Percentiles rank a stretch among this genome's conserved stretches.
These are phyloP conservation scores for Puccinia polysora DNA, from an alignment of 1,284 basidiomycete genomes.

Conservation along the genomic window DNA sequence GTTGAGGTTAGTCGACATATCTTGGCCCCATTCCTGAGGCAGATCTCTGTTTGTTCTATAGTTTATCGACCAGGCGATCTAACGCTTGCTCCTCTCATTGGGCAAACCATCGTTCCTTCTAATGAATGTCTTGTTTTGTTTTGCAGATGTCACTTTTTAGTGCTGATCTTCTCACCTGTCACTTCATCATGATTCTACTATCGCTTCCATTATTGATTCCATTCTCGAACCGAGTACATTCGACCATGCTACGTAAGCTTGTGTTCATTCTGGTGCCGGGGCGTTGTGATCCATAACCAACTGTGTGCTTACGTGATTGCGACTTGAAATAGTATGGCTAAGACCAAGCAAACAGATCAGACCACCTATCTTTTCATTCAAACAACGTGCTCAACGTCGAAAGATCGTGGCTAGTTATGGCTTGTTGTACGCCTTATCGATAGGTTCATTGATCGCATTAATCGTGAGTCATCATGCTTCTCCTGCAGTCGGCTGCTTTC, in stretches of 20 bases:
- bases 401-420: slow-evolving; percentile 59
- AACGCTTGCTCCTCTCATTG: too few species aligned
- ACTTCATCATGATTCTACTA: slow-evolving; percentile 69
- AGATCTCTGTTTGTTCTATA: too few species aligned
- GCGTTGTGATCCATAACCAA: too few species aligned
- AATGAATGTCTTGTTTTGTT: background rate
- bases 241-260: slow-evolving; percentile 75
- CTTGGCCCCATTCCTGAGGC: too few species aligned
- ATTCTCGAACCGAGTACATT: slow-evolving; percentile 78
- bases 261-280: too few species aligned
- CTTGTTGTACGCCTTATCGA: slow-evolving; percentile 32
- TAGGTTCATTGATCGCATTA: slow-evolving; percentile 38
- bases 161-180: slow-evolving; percentile 51
- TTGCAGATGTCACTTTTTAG: slow-evolving; percentile 43
- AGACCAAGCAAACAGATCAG: slow-evolving; percentile 84
- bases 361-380: slow-evolving; percentile 82
- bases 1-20: slow-evolving; percentile 69
- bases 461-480: slow-evolving; percentile 10
- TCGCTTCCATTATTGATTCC: slow-evolving; percentile 78
- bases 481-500: too few species aligned
- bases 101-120: too few species aligned
- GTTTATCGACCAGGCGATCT: too few species aligned
- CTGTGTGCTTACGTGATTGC: background rate
- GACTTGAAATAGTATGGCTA: slow-evolving; percentile 64
- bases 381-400: slow-evolving; percentile 76